Evolutionary conservation across 345 rosid genomes (phyloP), one percentile per base, ranked within the genome.

Genomic region (Populus deltoides): DNA sequence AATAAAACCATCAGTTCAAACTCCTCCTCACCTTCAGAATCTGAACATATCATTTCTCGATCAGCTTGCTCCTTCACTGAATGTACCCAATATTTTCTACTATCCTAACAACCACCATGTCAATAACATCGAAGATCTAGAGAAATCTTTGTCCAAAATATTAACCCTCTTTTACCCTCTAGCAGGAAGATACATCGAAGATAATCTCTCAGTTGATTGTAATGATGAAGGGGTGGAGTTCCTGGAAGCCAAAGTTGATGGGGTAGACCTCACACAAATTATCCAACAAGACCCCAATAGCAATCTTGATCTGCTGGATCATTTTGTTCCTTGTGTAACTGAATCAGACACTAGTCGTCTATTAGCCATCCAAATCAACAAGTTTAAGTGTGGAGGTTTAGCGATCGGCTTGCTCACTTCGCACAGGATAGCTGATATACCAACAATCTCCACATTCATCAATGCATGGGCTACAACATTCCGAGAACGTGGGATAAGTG

Each of bases 1-100:
- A 55, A 57, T 83, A 43, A 75, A 51, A 27, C 86, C 79, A 33
- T 78, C 77, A 12, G 63, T 70, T 4, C 81, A 84, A 27, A 80
- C 81, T 2, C 82, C 81, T 24, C 24, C 7, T 27, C 33, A 41
- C 29, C 81, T 73, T 0, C 75, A 13, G 31, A 27, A 1, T 24
- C n/a, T 57, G 75, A 75, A 83, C 1, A 77, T 81, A 9, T 83
- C 85, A 1, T 43, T 79, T 57, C 59, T 74, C 8, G 83, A 83
- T 72, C 86, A 79, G 59, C 25, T 86, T 24, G 25, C 66, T 33
- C 86, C 81, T 22, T 5, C 24, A 43, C 70, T 59, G 15, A 78
- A 77, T 66, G 31, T 78, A 25, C 81, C 86, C 15, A 15, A 77
- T 24, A 47, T 86, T 41, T 72, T 81, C 45, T 83, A 51, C 77